Evolutionary conservation across 2,329 filamentous ascomycete genomes (phyloP).

Genomic region (Monosporascus ibericus): DNA sequence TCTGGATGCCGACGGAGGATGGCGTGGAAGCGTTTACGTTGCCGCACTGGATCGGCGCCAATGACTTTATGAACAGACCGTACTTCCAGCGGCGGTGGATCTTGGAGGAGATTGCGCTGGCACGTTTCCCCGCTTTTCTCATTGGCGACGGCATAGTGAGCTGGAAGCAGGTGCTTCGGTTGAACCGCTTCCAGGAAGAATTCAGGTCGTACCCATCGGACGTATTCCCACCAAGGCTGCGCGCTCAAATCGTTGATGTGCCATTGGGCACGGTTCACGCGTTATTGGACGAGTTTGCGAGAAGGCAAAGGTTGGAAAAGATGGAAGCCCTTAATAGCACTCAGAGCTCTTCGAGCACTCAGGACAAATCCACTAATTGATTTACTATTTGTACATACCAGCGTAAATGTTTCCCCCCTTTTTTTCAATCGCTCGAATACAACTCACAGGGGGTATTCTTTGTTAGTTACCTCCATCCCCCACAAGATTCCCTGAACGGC

Average conservation of each 20-base stretch:
- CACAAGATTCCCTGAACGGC: too few relatives aligned
- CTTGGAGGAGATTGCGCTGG: constrained; percentile 29
- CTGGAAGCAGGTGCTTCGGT: constrained; percentile 28
- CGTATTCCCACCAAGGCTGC: constrained; percentile 20
- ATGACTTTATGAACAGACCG: constrained; percentile 24
- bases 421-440: too few relatives aligned
- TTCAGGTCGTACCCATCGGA: constrained; percentile 26
- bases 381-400: too few relatives aligned
- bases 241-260: constrained; percentile 13
- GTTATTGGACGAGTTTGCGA: constrained; percentile 7
- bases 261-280: constrained; percentile 14
- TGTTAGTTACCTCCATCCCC: too few relatives aligned
- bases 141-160: constrained; percentile 30
- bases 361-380: neutral
- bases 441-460: too few relatives aligned
- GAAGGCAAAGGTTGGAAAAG: constrained; percentile 3
- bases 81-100: constrained; percentile 32
- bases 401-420: fast-evolving
- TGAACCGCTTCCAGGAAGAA: constrained; percentile 30
- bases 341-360: neutral
- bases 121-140: constrained; percentile 23
- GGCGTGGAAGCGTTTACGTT: constrained; percentile 14
- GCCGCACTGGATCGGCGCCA: constrained; percentile 16
- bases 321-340: neutral
- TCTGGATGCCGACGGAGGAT: constrained; percentile 17